A percentile compares a stretch with the other conserved stretches of the same genome.
Conservation (phyloP, 108 stramenopile species). For the Nitzschia palea region DNA sequence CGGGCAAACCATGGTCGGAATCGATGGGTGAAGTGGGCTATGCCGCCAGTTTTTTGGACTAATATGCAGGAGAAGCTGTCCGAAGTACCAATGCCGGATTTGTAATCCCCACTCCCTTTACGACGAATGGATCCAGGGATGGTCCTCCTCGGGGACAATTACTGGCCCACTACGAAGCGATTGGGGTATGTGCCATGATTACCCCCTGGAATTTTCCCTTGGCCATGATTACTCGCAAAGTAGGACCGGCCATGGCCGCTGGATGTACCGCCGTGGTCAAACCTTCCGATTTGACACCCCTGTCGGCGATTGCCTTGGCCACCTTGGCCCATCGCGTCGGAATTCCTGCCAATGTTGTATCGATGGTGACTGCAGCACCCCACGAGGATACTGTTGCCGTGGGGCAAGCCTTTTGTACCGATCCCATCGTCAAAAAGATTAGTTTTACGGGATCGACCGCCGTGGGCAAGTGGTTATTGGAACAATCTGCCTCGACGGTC, state of each 20-base stretch:
- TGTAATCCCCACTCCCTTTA: conserved; percentile 66
- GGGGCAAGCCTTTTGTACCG: conserved; percentile 70
- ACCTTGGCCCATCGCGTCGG: conserved; percentile 74
- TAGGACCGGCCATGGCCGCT: conserved; percentile 87
- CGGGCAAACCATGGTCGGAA: conserved; percentile 94
- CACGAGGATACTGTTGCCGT: conserved; percentile 51
- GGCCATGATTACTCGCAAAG: conserved; percentile 97
- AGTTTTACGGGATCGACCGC: conserved; percentile 93
- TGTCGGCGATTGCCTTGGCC: conserved; percentile 79
- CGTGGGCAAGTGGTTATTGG: conserved; percentile 86
- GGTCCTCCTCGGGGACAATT: conserved; percentile 61
- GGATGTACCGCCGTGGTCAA: conserved; percentile 91
- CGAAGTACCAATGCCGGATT: conserved; percentile 75
- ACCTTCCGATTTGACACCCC: conserved; percentile 87
- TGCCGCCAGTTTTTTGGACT: conserved; percentile 83
- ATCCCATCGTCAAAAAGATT: conserved; percentile 78
- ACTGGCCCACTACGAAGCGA: conserved; percentile 82
- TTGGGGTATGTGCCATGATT: conserved; percentile 74
- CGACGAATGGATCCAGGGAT: conserved; percentile 2
- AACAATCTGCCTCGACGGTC: conserved; percentile 61
- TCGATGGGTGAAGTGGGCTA: conserved; percentile 87
- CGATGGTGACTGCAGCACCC: conserved; percentile 61
- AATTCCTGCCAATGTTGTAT: conserved; percentile 74
- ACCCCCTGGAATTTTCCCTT: conserved; percentile 97
- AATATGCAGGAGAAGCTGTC: conserved; percentile 85